Percentiles rank a stretch among this genome's conserved stretches.
These are phyloP conservation scores for Penicillium cinerascens DNA, from an alignment of 495 filamentous ascomycete genomes.

Conservation along the genomic window DNA sequence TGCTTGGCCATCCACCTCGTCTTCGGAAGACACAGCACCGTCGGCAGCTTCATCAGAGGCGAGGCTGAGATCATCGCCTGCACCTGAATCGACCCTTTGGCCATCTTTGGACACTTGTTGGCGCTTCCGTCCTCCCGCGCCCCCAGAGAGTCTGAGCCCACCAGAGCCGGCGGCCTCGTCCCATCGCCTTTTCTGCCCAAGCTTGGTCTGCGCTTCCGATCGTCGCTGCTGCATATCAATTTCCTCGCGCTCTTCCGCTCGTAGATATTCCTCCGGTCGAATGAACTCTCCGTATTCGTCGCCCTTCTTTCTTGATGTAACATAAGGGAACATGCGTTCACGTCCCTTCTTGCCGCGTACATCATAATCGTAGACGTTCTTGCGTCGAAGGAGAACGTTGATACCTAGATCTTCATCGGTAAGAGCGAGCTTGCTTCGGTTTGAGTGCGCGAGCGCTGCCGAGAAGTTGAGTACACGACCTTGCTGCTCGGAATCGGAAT, in stretches of 20 bases:
- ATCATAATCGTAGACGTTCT: conserved; percentile 86
- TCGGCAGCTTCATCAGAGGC: conserved; percentile 46
- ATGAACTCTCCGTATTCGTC: conserved; percentile 95
- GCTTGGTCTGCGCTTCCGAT: conserved; percentile 54
- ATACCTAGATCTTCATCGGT: conserved; percentile 86
- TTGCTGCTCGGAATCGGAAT: conserved; percentile 86
- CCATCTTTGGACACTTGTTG: conserved; percentile 40
- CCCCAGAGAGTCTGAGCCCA: conserved; percentile 34
- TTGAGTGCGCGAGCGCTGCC: conserved; percentile 72
- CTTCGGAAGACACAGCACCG: conserved; percentile 44
- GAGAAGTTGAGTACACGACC: conserved; percentile 88
- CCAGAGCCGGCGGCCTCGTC: conserved; percentile 57
- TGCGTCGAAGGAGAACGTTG: conserved; percentile 83
- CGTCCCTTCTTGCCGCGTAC: conserved; percentile 89
- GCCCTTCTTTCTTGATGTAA: conserved; percentile 69
- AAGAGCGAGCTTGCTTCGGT: conserved; percentile 74
- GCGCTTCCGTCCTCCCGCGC: conserved; percentile 38
- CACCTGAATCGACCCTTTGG: conserved; percentile 43
- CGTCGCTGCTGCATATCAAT: conserved; percentile 57
- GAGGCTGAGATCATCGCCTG: conserved; percentile 36
- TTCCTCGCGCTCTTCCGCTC: conserved; percentile 88
- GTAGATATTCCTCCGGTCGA: conserved; percentile 87
- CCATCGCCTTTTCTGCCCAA: conserved; percentile 95
- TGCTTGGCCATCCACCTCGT: conserved; percentile 43
- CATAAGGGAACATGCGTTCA: conserved; percentile 88